Conservation (phyloP, 2,329 filamentous ascomycete species). For the Botryotinia globosa region DNA sequence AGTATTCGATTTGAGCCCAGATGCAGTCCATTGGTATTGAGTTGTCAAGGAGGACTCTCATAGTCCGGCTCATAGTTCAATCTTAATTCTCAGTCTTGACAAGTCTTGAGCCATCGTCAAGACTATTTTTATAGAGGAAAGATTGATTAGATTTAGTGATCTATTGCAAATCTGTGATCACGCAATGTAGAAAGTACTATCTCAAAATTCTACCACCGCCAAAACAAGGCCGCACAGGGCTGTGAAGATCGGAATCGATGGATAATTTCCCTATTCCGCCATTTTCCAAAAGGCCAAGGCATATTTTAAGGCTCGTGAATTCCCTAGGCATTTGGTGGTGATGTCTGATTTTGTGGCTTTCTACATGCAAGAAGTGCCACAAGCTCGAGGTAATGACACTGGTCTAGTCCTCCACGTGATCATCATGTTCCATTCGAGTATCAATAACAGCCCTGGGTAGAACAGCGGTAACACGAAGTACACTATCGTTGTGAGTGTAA, state of each 20-base stretch:
- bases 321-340: background rate
- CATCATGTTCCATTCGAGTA: background rate
- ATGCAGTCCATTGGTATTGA: background rate
- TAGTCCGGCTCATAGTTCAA: too few species aligned
- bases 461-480: too few species aligned
- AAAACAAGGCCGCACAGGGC: background rate
- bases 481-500: background rate
- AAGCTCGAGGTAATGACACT: background rate
- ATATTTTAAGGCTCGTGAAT: background rate
- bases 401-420: background rate
- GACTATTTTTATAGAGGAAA: background rate
- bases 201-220: background rate
- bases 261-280: rapidly evolving
- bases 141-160: background rate
- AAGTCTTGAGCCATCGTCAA: background rate
- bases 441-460: background rate
- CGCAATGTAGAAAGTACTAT: background rate
- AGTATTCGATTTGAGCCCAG: background rate
- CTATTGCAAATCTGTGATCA: background rate
- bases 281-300: background rate
- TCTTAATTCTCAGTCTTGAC: background rate
- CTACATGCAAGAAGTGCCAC: background rate
- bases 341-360: background rate
- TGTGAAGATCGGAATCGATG: background rate
- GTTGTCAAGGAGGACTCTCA: background rate